Evolutionary conservation across 495 filamentous ascomycete genomes (phyloP).

Genomic region (Talaromyces nanjingensis): DNA sequence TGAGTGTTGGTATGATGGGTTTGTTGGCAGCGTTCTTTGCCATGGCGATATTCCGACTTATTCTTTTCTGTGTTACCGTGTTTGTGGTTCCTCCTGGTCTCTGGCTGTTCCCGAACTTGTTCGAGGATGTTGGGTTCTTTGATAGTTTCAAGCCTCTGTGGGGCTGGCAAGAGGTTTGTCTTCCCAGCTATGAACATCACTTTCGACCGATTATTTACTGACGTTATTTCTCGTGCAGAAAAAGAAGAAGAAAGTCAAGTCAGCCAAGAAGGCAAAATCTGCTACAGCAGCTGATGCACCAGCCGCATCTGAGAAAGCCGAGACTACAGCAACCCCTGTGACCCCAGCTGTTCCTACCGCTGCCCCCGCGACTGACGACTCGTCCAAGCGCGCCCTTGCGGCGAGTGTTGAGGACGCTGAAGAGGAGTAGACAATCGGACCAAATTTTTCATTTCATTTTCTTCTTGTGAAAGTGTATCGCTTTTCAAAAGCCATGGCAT

Average conservation of each 20-base stretch:
- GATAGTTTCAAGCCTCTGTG: slow-evolving; percentile 95
- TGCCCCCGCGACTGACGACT: slow-evolving; percentile 36
- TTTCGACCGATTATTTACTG: slow-evolving; percentile 15
- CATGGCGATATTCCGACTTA: slow-evolving; percentile 94
- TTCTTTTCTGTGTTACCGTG: slow-evolving; percentile 90
- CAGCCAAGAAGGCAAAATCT: slow-evolving; percentile 34
- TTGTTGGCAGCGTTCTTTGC: slow-evolving; percentile 92
- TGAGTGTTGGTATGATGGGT: slow-evolving; percentile 89
- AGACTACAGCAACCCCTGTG: slow-evolving; percentile 30
- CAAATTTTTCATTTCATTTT: neutral
- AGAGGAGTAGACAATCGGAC: neutral
- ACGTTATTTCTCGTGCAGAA: slow-evolving; percentile 38
- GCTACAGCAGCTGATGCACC: slow-evolving; percentile 10
- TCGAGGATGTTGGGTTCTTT: slow-evolving; percentile 97
- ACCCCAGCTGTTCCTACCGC: slow-evolving; percentile 23
- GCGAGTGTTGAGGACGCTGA: slow-evolving; percentile 29
- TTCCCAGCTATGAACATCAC: slow-evolving; percentile 10
- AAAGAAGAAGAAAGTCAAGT: slow-evolving; percentile 54
- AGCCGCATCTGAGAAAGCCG: slow-evolving; percentile 1
- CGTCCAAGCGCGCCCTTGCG: slow-evolving; percentile 46
- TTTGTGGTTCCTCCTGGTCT: slow-evolving; percentile 79
- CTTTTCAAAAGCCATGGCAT: neutral
- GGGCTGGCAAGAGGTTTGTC: slow-evolving; percentile 92
- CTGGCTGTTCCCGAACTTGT: slow-evolving; percentile 97
- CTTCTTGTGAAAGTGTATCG: neutral